phyloP scores from a whole-genome alignment of 2,329 filamentous ascomycete genomes.

The Arthrobotrys sinensis region DNA sequence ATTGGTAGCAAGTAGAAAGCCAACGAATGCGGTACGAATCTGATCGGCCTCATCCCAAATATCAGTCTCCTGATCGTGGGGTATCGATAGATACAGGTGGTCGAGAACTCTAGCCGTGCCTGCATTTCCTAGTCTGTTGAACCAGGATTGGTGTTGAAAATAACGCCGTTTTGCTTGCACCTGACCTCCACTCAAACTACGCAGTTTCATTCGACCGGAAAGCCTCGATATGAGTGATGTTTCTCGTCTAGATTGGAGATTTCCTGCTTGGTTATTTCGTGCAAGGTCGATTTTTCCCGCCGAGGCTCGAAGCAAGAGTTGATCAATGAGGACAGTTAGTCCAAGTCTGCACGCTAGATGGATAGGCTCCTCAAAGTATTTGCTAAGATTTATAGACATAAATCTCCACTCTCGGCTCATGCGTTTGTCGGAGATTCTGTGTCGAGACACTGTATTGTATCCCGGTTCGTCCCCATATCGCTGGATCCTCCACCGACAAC shows the following conservation, averaged over 20 bases:
- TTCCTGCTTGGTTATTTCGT: not conserved
- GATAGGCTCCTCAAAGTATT: conserved; percentile 19
- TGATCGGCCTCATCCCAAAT: too few relatives aligned
- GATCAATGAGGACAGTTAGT: not conserved
- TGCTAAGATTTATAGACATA: not conserved
- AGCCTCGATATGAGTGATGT: not conserved
- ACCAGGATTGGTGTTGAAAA: not conserved
- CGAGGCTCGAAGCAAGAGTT: not conserved
- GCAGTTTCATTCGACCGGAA: not conserved
- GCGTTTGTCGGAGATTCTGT: not conserved
- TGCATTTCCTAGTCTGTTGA: not conserved
- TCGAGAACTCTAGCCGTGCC: not conserved
- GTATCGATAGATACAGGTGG: not conserved
- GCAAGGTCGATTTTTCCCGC: not conserved
- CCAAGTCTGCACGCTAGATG: conserved; percentile 30
- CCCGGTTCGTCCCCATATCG: not conserved
- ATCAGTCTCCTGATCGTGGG: too few relatives aligned
- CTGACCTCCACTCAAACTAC: not conserved
- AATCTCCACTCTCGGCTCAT: not conserved
- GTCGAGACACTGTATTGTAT: not conserved
- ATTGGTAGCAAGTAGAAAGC: not conserved
- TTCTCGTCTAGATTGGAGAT: not conserved
- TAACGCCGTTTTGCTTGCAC: not conserved
- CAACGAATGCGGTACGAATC: too few relatives aligned
- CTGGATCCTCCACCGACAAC: conserved; percentile 40